These are phyloP conservation scores for Naegleria gruberi DNA, from an alignment of 208 protist genomes.

Conservation along the genomic window DNA sequence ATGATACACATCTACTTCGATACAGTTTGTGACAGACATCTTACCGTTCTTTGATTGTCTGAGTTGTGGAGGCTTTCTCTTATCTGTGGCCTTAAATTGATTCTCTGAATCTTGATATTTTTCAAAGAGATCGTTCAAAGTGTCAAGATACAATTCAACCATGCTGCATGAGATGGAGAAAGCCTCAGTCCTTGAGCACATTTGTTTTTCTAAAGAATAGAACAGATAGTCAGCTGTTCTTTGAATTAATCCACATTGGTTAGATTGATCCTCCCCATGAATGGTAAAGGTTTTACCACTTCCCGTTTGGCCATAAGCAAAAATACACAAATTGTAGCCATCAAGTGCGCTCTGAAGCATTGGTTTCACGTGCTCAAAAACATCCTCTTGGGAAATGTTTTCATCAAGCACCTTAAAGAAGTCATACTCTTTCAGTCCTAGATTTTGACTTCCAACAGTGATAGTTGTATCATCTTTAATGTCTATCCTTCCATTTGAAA, in stretches of 20 bases:
- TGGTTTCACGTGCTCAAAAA: constrained; percentile 53
- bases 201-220: neutral
- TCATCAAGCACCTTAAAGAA: constrained; percentile 22
- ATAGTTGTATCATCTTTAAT: constrained; percentile 23
- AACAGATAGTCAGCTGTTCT: constrained; percentile 20
- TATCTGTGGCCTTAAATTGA: neutral
- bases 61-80: constrained; percentile 18
- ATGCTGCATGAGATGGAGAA: constrained; percentile 42
- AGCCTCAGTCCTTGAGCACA: neutral
- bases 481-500: neutral
- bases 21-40: constrained; percentile 28
- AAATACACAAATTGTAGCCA: constrained; percentile 74
- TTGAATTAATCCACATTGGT: constrained; percentile 9
- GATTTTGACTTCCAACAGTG: constrained; percentile 1
- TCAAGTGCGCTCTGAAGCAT: constrained; percentile 76
- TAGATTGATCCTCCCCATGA: neutral
- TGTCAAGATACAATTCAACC: constrained; percentile 58
- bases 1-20: constrained; percentile 32
- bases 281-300: constrained; percentile 49
- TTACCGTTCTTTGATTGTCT: constrained; percentile 32
- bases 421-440: constrained; percentile 4
- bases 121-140: constrained; percentile 47
- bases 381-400: neutral
- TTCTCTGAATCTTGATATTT: constrained; percentile 7
- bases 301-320: constrained; percentile 82